A percentile compares a stretch with the other conserved stretches of the same genome.
Conservation (phyloP, 176 grass and related monocot species). For the Eremochloa ophiuroides region DNA sequence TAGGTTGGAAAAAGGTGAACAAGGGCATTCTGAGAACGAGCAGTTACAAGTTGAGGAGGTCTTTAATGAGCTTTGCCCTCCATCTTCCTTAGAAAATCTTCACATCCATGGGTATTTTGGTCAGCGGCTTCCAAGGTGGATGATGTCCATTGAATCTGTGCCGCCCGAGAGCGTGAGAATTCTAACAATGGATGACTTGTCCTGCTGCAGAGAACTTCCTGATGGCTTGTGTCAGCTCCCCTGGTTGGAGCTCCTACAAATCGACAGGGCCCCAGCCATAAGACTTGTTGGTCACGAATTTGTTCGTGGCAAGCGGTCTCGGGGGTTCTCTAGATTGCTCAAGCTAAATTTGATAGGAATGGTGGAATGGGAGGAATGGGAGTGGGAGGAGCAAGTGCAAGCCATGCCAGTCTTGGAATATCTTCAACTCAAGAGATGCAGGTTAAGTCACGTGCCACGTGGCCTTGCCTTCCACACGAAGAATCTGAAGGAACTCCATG, state of each 20-base stretch:
- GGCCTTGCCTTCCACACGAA: background rate
- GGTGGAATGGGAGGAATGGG: background rate
- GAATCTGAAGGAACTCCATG: background rate
- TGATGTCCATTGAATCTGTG: background rate
- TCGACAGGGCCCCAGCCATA: no score
- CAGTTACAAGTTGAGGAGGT: background rate
- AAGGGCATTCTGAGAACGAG: background rate
- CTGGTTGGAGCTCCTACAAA: no score
- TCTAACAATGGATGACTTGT: background rate
- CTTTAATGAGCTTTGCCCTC: slow-evolving; percentile 22
- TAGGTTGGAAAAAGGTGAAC: background rate
- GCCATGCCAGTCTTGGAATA: background rate
- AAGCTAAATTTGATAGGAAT: background rate
- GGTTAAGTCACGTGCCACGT: background rate
- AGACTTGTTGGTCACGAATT: background rate
- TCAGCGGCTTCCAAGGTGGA: slow-evolving; percentile 2
- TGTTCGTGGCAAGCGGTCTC: background rate
- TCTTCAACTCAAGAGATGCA: background rate
- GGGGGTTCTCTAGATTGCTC: background rate
- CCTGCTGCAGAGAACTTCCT: background rate
- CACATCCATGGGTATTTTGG: background rate
- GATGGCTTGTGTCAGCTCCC: no score
- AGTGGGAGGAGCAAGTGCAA: background rate
- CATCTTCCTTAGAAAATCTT: background rate
- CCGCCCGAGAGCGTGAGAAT: background rate